These are phyloP conservation scores for Silene vulgaris DNA, from an alignment of 179 eudicot species.

Conservation along the genomic window DNA sequence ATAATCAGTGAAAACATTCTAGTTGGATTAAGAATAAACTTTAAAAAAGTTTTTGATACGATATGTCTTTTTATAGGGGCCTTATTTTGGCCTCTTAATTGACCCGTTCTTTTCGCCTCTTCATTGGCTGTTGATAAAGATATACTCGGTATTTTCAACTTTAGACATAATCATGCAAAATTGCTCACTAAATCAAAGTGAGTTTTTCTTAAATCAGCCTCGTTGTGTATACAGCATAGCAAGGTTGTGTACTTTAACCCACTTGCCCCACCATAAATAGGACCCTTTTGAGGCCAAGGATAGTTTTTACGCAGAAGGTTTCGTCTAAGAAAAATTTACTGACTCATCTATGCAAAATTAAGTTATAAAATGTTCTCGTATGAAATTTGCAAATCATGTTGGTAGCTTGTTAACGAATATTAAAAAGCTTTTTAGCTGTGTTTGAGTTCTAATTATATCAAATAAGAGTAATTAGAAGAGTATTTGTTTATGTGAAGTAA, in stretches of 20 bases:
- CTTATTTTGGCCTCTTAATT: not conserved
- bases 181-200: not conserved
- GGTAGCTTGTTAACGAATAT: not conserved
- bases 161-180: not conserved
- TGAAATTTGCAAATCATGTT: not conserved
- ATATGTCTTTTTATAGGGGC: not conserved
- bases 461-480: not conserved
- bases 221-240: not conserved
- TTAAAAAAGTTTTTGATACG: not conserved
- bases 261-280: not conserved
- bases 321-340: not conserved
- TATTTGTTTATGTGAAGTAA: not conserved
- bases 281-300: not conserved
- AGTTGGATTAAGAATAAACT: not conserved
- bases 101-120: not conserved
- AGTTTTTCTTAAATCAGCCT: not conserved
- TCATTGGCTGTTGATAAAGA: not conserved
- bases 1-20: too few species aligned
- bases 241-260: not conserved
- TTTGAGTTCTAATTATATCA: not conserved
- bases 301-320: not conserved
- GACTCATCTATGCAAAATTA: not conserved
- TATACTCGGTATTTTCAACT: not conserved
- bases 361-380: not conserved
- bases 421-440: constrained; percentile 1